Conservation (phyloP, 2,329 filamentous ascomycete genomes). For the Venturia aucupariae region DNA sequence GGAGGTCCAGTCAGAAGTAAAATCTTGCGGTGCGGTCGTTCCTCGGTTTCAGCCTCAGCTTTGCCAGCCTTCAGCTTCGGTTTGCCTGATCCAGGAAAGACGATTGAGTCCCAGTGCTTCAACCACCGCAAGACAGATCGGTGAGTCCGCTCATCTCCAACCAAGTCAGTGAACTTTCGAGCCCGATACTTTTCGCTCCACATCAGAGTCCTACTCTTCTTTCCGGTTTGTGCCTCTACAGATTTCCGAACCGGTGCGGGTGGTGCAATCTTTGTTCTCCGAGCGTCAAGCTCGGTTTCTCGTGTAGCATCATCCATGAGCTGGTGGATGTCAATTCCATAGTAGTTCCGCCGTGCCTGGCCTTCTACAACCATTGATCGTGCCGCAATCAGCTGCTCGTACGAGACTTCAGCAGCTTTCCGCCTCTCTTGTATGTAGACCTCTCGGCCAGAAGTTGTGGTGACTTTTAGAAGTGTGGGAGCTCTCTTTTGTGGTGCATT, state of each 20-base stretch:
- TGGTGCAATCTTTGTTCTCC: slow-evolving; percentile 29
- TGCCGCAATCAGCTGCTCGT: slow-evolving; percentile 58
- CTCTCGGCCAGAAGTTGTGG: slow-evolving; percentile 19
- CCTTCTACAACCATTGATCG: slow-evolving; percentile 55
- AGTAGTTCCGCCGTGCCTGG: slow-evolving; percentile 67
- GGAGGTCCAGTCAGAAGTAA: slow-evolving; percentile 84
- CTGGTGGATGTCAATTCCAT: slow-evolving; percentile 84
- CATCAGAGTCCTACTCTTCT: slow-evolving; percentile 45
- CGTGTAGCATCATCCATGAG: slow-evolving; percentile 63
- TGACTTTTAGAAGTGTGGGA: background rate
- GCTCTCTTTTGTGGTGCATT: background rate
- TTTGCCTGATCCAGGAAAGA: slow-evolving; percentile 70
- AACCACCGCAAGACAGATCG: slow-evolving; percentile 84
- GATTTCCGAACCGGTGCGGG: slow-evolving; percentile 15
- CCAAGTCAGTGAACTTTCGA: slow-evolving; percentile 80
- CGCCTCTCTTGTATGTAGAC: slow-evolving; percentile 47
- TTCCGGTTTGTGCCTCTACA: slow-evolving; percentile 18
- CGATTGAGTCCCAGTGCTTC: slow-evolving; percentile 85
- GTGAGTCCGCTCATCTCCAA: slow-evolving; percentile 91
- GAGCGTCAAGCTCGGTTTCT: slow-evolving; percentile 34
- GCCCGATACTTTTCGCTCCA: slow-evolving; percentile 99
- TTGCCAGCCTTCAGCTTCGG: slow-evolving; percentile 38
- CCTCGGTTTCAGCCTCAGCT: slow-evolving; percentile 45
- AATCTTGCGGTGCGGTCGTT: slow-evolving; percentile 77
- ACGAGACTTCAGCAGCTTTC: slow-evolving; percentile 42